These are phyloP conservation scores for Phoma sp. DNA, from an alignment of 2,329 filamentous ascomycete genomes.

Conservation along the genomic window DNA sequence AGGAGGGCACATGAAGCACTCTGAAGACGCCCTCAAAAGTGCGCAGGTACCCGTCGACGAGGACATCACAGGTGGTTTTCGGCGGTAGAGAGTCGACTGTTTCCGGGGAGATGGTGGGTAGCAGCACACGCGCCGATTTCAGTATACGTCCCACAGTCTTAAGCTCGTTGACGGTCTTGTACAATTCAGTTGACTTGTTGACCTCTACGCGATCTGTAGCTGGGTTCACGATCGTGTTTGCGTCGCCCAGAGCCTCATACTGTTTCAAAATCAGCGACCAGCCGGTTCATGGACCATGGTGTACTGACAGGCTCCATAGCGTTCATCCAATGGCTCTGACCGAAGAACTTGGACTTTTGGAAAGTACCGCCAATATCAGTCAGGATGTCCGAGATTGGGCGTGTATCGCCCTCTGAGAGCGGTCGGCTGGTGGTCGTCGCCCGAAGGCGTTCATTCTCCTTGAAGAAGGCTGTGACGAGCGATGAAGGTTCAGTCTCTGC, in stretches of 20 bases:
- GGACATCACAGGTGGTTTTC: constrained; percentile 52
- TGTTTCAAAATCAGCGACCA: neutral
- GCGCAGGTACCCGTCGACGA: constrained; percentile 59
- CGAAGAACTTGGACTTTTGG: constrained; percentile 63
- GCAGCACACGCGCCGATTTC: constrained; percentile 50
- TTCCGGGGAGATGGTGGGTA: constrained; percentile 53
- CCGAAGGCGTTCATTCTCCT: neutral
- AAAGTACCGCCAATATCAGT: constrained; percentile 22
- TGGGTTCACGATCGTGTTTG: constrained; percentile 41
- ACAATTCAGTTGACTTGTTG: constrained; percentile 33
- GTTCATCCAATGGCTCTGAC: constrained; percentile 59
- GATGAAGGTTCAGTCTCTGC: neutral
- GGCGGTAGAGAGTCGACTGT: constrained; percentile 55
- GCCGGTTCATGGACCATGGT: neutral
- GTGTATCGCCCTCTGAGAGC: neutral
- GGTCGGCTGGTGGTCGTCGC: neutral
- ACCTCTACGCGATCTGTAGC: constrained; percentile 48
- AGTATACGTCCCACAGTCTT: constrained; percentile 61
- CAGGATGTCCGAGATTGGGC: constrained; percentile 3
- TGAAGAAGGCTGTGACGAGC: constrained; percentile 8
- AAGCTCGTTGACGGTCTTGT: constrained; percentile 45
- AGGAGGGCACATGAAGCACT: constrained; percentile 60
- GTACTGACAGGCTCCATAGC: constrained; percentile 40
- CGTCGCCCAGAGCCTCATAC: constrained; percentile 28
- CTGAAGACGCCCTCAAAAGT: constrained; percentile 58